A percentile compares a stretch with the other conserved stretches of the same genome.
Evolutionary conservation across 495 filamentous ascomycete genomes (phyloP).

Genomic region (Emericellopsis terricola): DNA sequence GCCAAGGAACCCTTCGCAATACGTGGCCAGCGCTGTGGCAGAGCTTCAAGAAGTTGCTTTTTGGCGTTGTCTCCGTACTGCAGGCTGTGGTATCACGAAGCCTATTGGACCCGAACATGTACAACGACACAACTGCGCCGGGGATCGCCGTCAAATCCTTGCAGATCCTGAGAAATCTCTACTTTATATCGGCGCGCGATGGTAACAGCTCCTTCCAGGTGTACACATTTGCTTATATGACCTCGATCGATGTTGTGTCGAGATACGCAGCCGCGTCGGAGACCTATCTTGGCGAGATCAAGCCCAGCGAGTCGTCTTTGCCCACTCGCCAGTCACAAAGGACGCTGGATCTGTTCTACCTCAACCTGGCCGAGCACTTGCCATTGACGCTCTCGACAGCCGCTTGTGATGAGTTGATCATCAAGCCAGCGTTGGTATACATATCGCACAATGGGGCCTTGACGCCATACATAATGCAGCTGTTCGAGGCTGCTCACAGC

Average conservation of each 20-base stretch:
- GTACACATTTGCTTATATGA: slow-evolving; percentile 69
- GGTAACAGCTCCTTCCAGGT: slow-evolving; percentile 57
- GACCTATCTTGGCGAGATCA: slow-evolving; percentile 50
- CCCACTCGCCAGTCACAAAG: slow-evolving; percentile 60
- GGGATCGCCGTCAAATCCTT: slow-evolving; percentile 59
- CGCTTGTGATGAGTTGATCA: slow-evolving; percentile 52
- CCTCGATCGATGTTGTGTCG: slow-evolving; percentile 75
- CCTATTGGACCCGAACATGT: slow-evolving; percentile 23
- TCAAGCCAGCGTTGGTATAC: slow-evolving; percentile 61
- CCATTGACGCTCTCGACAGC: slow-evolving; percentile 45
- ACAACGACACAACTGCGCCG: slow-evolving; percentile 36
- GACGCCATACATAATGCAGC: slow-evolving; percentile 34
- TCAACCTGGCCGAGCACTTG: slow-evolving; percentile 81
- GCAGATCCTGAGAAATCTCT: slow-evolving; percentile 61
- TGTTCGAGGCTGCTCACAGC: slow-evolving; percentile 87
- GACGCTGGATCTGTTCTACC: slow-evolving; percentile 75
- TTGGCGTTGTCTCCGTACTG: slow-evolving; percentile 58
- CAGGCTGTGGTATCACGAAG: slow-evolving; percentile 53
- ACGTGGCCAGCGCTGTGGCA: slow-evolving; percentile 72
- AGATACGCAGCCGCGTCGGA: slow-evolving; percentile 51
- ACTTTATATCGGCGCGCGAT: slow-evolving; percentile 70
- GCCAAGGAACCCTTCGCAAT: slow-evolving; percentile 44
- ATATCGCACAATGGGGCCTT: slow-evolving; percentile 35
- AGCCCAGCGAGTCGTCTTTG: slow-evolving; percentile 41
- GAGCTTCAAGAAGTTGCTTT: slow-evolving; percentile 62